Percentiles rank a stretch among this genome's conserved stretches.
These are phyloP conservation scores for Scolecobasidium constrictum DNA, from an alignment of 2,329 filamentous ascomycete species.

Conservation along the genomic window DNA sequence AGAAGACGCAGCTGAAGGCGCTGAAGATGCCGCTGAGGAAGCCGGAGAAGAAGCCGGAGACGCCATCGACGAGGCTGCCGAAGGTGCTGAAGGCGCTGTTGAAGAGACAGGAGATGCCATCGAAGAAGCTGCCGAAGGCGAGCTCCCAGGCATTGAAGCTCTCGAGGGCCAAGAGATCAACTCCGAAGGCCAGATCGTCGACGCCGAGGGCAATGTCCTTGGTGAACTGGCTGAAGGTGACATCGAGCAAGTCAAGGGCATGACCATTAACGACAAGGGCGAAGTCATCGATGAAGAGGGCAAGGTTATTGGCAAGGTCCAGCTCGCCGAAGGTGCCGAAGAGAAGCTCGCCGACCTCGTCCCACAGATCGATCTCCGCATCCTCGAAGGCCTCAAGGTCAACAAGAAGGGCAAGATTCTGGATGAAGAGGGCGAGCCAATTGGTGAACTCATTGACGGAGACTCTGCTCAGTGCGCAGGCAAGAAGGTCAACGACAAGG, in stretches of 20 bases:
- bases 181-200: constrained; percentile 37
- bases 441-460: constrained; percentile 38
- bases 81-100: constrained; percentile 14
- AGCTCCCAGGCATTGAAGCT: constrained; percentile 40
- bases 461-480: constrained; percentile 32
- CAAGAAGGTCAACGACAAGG: constrained; percentile 39
- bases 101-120: constrained; percentile 9
- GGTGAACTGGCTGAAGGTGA: constrained; percentile 37
- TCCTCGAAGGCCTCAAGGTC: constrained; percentile 42
- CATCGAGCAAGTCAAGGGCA: constrained; percentile 34
- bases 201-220: constrained; percentile 38
- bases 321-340: constrained; percentile 37
- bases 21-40: constrained; percentile 16
- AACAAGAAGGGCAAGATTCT: constrained; percentile 47
- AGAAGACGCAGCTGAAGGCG: constrained; percentile 17
- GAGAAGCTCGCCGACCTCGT: constrained; percentile 33
- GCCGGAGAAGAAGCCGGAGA: constrained; percentile 21
- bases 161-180: constrained; percentile 41
- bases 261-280: constrained; percentile 39
- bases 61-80: constrained; percentile 17
- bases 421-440: constrained; percentile 39
- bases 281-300: constrained; percentile 40
- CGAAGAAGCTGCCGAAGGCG: constrained; percentile 30
- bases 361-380: constrained; percentile 32
- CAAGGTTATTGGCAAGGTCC: constrained; percentile 39